phyloP scores from a whole-genome alignment of 163 green algal species.

The Chloromonas sp. region DNA sequence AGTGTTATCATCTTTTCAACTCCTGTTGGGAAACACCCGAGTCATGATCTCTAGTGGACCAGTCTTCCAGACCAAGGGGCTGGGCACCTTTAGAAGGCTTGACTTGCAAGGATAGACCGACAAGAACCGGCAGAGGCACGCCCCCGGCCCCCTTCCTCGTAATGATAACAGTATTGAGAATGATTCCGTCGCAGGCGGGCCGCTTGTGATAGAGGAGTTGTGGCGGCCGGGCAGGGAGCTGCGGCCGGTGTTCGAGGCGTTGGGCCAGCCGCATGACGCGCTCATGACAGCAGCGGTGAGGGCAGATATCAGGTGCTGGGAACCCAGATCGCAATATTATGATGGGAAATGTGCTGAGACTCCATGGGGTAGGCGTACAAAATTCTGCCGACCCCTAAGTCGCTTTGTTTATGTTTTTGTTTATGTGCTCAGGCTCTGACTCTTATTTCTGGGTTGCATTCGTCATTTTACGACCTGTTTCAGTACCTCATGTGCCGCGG shows the following conservation, averaged over 20 bases:
- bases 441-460: background rate
- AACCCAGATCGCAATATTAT: background rate
- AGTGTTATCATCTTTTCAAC: no score
- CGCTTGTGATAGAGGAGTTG: constrained; percentile 27
- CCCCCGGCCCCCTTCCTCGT: no score
- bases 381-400: background rate
- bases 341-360: background rate
- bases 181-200: background rate
- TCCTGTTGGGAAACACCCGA: no score
- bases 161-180: background rate
- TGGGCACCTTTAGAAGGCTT: no score
- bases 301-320: background rate
- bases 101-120: no score
- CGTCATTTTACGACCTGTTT: no score
- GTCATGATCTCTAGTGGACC: no score
- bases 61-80: background rate
- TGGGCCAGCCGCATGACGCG: constrained; percentile 8
- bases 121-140: no score
- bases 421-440: constrained; percentile 2
- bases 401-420: background rate
- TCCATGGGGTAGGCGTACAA: background rate
- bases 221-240: constrained; percentile 34
- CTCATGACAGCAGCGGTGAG: constrained; percentile 9
- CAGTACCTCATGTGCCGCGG: no score
- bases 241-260: constrained; percentile 27